Conservation (phyloP, 306 rosid genomes). For the Lathyrus tuberosus region DNA sequence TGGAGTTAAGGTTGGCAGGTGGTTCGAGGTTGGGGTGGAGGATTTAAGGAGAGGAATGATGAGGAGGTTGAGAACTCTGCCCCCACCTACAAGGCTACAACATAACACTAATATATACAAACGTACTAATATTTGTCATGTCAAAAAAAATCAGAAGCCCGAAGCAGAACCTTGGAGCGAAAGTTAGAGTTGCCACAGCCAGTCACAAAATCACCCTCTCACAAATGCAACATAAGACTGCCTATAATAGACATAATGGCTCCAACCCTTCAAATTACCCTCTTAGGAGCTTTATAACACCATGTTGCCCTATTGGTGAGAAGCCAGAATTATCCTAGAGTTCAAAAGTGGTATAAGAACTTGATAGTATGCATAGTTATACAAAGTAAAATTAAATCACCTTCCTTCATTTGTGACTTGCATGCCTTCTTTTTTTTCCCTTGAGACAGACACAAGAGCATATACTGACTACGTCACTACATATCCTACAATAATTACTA, state of each 20-base stretch:
- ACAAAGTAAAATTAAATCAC: constrained; percentile 17
- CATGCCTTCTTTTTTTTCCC: not conserved
- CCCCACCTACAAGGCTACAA: too few relatives aligned
- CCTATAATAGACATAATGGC: not conserved
- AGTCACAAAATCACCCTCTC: not conserved
- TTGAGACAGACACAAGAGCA: constrained; percentile 16
- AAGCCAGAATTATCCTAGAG: constrained; percentile 16
- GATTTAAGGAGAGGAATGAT: too few relatives aligned
- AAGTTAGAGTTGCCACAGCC: not conserved
- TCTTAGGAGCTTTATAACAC: not conserved
- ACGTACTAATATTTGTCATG: too few relatives aligned
- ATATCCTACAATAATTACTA: constrained; percentile 15
- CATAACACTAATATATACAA: too few relatives aligned
- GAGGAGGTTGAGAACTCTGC: too few relatives aligned
- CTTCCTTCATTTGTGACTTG: constrained; percentile 23
- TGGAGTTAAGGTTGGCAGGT: too few relatives aligned
- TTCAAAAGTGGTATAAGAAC: not conserved
- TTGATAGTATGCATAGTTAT: constrained; percentile 8
- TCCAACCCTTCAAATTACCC: not conserved
- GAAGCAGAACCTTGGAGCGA: not conserved
- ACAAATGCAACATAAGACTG: not conserved
- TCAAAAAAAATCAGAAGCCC: not conserved
- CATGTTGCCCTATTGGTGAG: not conserved
- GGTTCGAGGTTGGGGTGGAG: too few relatives aligned
- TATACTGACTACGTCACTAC: constrained; percentile 16